Evolutionary conservation across 2,329 filamentous ascomycete species (phyloP), one percentile per base, ranked within the genome.

Genomic region (Bipolaris gigantea): DNA sequence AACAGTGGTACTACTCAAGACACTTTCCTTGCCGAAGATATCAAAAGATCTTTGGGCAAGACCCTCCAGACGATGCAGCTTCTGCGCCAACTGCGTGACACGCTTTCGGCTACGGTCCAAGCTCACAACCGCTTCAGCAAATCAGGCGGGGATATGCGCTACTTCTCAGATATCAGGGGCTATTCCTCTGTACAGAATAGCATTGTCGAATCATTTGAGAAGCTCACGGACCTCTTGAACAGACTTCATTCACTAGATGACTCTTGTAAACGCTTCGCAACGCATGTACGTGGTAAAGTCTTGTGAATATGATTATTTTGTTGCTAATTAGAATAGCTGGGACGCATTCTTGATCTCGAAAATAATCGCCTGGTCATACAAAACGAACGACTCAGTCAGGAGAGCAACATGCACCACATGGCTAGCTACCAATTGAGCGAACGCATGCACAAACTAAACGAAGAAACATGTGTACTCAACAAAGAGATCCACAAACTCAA

Each of bases 141-240:
- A 33, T 30, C 36, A 16, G 23, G n/a, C n/a, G 59, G 59, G 5
- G 59, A 58, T 27, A 40, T 13, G 0, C 23, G 36, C 25, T 65
- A 62, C 34, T 64, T 65, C 36, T 43, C 38, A 1, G 53, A 60
- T 10, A 48, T 63, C 8, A 13, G 25, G 0, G 50, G 52, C 6
- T 8, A 16, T 2, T 9, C 19, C 0, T 23, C 18, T 34, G n/a
- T 27, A 10, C 21, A 51, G 2, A 42, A 52, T 15, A 39, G 38
- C 16, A 59, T 63, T 3, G 25, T 40, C 9, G 45, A 58, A 1
- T 53, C 56, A 0, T 59, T 64, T 36, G 41, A 56, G 23, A 45
- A 53, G 18, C 21, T 65, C 15, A n/a, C 18, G 0, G 51, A 57
- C 11, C 45, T 60, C 6, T 25, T 48, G 13, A 15, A 42, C 3